Conservation (phyloP, 1,284 basidiomycete genomes). For the Moesziomyces sp. region DNA sequence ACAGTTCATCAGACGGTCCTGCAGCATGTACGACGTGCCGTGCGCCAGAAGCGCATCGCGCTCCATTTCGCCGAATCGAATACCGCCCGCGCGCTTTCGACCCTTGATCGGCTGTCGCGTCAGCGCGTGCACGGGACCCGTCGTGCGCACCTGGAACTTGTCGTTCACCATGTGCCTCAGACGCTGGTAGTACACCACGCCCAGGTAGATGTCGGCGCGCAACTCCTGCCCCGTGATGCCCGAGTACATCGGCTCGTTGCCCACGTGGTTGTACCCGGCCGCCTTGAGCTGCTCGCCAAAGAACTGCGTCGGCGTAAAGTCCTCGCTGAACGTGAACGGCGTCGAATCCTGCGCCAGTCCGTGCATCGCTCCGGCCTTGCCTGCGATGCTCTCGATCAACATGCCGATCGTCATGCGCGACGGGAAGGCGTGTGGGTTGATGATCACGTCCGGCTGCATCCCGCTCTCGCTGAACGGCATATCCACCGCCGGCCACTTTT, state of each 20-base stretch:
- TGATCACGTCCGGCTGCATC: conserved; percentile 99
- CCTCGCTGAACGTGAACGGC: conserved; percentile 82
- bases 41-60: conserved; percentile 98
- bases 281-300: conserved; percentile 94
- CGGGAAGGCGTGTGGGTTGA: conserved; percentile 99
- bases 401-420: conserved; percentile 99
- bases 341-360: conserved; percentile 98
- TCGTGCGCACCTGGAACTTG: conserved; percentile 99
- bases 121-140: conserved; percentile 92
- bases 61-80: conserved; percentile 99
- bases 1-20: conserved; percentile 99
- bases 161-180: conserved; percentile 99
- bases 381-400: conserved; percentile 99
- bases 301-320: conserved; percentile 94
- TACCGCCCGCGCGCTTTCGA: conserved; percentile 96
- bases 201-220: conserved; percentile 97
- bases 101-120: conserved; percentile 99
- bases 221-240: conserved; percentile 99
- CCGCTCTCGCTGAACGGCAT: conserved; percentile 99
- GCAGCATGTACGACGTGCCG: conserved; percentile 95
- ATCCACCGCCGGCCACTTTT: conserved; percentile 97
- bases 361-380: conserved; percentile 97
- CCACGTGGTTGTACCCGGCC: conserved; percentile 98
- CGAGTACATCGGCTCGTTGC: conserved; percentile 99
- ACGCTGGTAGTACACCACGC: conserved; percentile 98